Conservation (phyloP, 257 asterid genomes). For the Eustoma russellianum region DNA sequence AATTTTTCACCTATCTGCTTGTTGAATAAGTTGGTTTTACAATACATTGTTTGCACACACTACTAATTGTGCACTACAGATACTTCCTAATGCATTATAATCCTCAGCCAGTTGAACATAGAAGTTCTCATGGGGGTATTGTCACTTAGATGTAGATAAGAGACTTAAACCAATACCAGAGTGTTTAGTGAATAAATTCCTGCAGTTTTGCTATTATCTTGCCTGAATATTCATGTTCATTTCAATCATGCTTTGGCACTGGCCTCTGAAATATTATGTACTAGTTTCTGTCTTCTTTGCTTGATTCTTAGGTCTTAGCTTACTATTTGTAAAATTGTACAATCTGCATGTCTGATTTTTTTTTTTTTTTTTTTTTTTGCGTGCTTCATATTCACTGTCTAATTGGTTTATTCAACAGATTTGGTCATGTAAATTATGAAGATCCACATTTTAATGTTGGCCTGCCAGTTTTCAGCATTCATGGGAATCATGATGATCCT, state of each 20-base stretch:
- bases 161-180: not conserved
- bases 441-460: conserved; percentile 99
- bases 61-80: too few relatives aligned
- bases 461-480: conserved; percentile 97
- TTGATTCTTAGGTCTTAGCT: not conserved
- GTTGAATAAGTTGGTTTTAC: too few relatives aligned
- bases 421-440: conserved; percentile 97
- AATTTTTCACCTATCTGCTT: too few relatives aligned
- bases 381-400: conserved; percentile 2
- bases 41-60: too few relatives aligned
- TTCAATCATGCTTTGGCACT: too few relatives aligned
- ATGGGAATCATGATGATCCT: conserved; percentile 99
- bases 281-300: not conserved
- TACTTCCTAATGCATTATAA: too few relatives aligned
- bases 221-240: too few relatives aligned
- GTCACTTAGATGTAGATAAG: too few relatives aligned
- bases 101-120: too few relatives aligned
- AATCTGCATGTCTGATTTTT: not conserved
- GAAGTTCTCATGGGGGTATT: too few relatives aligned
- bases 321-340: not conserved
- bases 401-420: conserved; percentile 31
- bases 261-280: not conserved
- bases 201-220: too few relatives aligned
- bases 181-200: not conserved
- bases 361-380: too few relatives aligned